Evolutionary conservation across 1,139 yeast genomes (phyloP).

Genomic region (Schizosaccharomyces versatilis): DNA sequence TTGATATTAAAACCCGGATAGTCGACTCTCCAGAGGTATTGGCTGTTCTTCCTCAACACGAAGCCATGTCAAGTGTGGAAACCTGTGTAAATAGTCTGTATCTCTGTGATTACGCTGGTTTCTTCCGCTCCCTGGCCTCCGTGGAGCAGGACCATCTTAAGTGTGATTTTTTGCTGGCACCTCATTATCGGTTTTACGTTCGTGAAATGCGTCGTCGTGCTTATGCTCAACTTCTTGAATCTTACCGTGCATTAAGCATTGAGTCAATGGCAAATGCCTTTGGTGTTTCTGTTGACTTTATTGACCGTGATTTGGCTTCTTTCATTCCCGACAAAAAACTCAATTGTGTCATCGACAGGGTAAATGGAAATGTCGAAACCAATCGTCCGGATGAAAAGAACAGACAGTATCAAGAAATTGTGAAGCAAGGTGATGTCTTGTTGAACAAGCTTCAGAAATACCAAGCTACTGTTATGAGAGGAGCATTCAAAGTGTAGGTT

Average conservation of each 20-base stretch:
- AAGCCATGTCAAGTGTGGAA: constrained; percentile 57
- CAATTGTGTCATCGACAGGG: constrained; percentile 88
- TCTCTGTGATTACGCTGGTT: constrained; percentile 67
- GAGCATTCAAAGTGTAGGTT: constrained; percentile 10
- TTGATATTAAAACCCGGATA: constrained; percentile 59
- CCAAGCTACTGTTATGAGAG: constrained; percentile 65
- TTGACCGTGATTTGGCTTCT: constrained; percentile 55
- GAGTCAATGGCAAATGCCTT: constrained; percentile 88
- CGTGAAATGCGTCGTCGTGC: constrained; percentile 92
- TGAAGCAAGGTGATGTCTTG: constrained; percentile 80
- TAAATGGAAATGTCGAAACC: constrained; percentile 85
- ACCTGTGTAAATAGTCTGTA: constrained; percentile 70
- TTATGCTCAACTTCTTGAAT: constrained; percentile 78
- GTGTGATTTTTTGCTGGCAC: constrained; percentile 51
- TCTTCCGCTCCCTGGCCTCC: constrained; percentile 56
- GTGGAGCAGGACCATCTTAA: constrained; percentile 55
- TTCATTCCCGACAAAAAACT: constrained; percentile 83
- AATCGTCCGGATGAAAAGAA: constrained; percentile 92
- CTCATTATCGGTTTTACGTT: constrained; percentile 64
- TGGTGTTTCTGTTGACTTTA: constrained; percentile 65
- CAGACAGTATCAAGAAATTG: constrained; percentile 69
- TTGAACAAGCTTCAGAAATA: constrained; percentile 88
- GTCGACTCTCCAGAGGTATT: constrained; percentile 88
- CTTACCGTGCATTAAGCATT: constrained; percentile 72
- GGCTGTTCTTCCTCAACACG: constrained; percentile 52